These are phyloP conservation scores for Leptographium flavum DNA, from an alignment of 2,329 filamentous ascomycete genomes.

Conservation along the genomic window DNA sequence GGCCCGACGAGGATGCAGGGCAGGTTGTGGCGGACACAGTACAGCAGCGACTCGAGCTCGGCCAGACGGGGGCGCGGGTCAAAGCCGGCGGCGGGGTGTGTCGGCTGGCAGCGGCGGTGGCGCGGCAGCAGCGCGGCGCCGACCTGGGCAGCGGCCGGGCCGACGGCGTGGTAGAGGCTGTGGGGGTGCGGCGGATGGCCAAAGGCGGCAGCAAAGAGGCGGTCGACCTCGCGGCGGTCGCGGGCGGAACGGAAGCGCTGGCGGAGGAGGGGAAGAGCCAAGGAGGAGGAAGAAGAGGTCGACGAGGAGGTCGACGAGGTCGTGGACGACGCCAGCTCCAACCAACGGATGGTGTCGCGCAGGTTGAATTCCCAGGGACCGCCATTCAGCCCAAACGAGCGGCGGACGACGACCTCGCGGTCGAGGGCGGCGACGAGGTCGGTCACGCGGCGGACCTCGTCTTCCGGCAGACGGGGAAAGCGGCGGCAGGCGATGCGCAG, in stretches of 20 bases:
- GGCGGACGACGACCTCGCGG: slow-evolving; percentile 47
- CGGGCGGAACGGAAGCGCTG: slow-evolving; percentile 66
- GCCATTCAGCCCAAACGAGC: slow-evolving; percentile 44
- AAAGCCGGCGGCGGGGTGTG: slow-evolving; percentile 33
- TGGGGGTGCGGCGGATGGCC: slow-evolving; percentile 34
- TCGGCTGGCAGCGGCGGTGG: slow-evolving; percentile 36
- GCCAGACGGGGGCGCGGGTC: slow-evolving; percentile 43
- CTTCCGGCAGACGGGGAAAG: slow-evolving; percentile 48
- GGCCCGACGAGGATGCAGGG: slow-evolving; percentile 80
- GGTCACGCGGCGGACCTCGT: slow-evolving; percentile 54
- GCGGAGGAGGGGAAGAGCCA: slow-evolving; percentile 68
- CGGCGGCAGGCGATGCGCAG: slow-evolving; percentile 66
- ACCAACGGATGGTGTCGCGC: slow-evolving; percentile 78
- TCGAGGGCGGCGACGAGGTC: slow-evolving; percentile 72
- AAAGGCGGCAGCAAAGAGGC: slow-evolving; percentile 54
- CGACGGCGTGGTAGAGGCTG: slow-evolving; percentile 60
- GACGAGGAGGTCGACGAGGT: slow-evolving; percentile 12
- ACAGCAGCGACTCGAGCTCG: slow-evolving; percentile 72
- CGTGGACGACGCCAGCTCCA: slow-evolving; percentile 42
- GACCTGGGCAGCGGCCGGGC: slow-evolving; percentile 54
- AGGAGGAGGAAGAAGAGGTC: slow-evolving; percentile 47
- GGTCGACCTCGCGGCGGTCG: slow-evolving; percentile 52
- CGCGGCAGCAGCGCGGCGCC: slow-evolving; percentile 60
- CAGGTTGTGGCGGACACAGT: slow-evolving; percentile 74
- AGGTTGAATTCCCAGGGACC: slow-evolving; percentile 95